phyloP scores from a whole-genome alignment of 2,329 filamentous ascomycete genomes.

The Colletotrichum destructivum region DNA sequence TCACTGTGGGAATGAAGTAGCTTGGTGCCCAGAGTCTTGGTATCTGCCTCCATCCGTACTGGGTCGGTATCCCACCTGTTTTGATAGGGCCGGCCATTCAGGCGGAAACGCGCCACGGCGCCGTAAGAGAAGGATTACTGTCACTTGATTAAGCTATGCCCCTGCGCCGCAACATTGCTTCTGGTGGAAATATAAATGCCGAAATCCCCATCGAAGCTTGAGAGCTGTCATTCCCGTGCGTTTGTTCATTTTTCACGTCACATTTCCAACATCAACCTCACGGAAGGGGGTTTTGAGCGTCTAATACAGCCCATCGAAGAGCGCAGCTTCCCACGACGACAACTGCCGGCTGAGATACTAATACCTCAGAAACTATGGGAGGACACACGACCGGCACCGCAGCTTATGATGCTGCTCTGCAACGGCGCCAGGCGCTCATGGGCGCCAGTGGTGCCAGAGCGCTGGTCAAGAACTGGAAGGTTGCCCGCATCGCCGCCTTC shows the following conservation, averaged over 20 bases:
- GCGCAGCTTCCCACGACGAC: neutral
- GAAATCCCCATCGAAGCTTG: conserved; percentile 16
- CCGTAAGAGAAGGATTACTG: neutral
- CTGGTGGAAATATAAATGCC: conserved; percentile 13
- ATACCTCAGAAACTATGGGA: conserved; percentile 52
- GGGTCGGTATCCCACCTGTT: neutral
- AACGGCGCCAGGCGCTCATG: conserved; percentile 68
- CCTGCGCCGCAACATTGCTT: neutral
- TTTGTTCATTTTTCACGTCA: neutral
- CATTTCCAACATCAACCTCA: neutral
- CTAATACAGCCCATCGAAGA: neutral
- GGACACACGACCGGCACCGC: conserved; percentile 54
- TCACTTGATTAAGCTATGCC: neutral
- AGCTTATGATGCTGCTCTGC: conserved; percentile 67
- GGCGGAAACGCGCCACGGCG: neutral
- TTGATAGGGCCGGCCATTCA: neutral
- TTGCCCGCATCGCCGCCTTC: conserved; percentile 73
- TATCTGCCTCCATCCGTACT: conserved; percentile 6
- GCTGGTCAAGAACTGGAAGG: conserved; percentile 72
- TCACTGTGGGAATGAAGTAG: neutral
- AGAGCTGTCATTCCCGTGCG: neutral
- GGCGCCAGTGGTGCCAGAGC: conserved; percentile 66
- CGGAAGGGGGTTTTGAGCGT: no score
- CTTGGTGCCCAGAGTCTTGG: neutral
- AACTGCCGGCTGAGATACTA: neutral